Evolutionary conservation across 148 eudicot species (phyloP).

Genomic region (Dysphania ambrosioides): DNA sequence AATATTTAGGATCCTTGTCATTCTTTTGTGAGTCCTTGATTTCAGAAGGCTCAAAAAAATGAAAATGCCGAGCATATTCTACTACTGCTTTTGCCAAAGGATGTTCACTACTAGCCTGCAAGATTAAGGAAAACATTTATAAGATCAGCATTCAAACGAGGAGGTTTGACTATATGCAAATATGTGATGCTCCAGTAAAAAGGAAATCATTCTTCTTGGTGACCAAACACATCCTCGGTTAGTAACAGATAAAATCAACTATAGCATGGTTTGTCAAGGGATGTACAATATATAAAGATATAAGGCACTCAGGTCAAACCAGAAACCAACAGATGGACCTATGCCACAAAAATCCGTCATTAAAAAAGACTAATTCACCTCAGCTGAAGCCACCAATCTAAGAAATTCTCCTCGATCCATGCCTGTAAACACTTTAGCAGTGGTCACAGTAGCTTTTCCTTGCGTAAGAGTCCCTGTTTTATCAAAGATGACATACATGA

Average conservation of each 20-base stretch:
- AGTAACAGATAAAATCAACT: neutral
- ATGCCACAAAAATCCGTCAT: neutral
- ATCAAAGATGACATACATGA: slow-evolving; percentile 83
- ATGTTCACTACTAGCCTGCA: slow-evolving; percentile 96
- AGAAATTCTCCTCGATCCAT: slow-evolving; percentile 94
- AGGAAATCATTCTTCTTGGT: neutral
- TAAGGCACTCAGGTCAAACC: neutral
- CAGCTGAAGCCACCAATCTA: slow-evolving; percentile 95
- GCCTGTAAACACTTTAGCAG: slow-evolving; percentile 65
- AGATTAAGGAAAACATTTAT: slow-evolving; percentile 6
- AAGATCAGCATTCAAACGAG: neutral
- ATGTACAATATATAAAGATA: neutral
- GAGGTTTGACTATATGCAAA: neutral
- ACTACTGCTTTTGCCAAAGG: slow-evolving; percentile 85
- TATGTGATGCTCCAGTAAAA: neutral
- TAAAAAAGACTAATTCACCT: slow-evolving; percentile 45
- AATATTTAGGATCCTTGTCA: slow-evolving; percentile 35
- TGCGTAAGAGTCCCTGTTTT: slow-evolving; percentile 97
- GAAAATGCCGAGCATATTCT: slow-evolving; percentile 95
- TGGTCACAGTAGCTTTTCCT: slow-evolving; percentile 84
- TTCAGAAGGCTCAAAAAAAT: slow-evolving; percentile 68
- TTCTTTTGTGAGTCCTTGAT: slow-evolving; percentile 37
- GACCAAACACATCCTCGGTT: neutral
- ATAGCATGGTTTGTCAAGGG: neutral
- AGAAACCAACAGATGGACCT: neutral